Base-by-base conservation (phyloP, 768 basidiomycete species). In the Psilocybe cyanescens region DNA sequence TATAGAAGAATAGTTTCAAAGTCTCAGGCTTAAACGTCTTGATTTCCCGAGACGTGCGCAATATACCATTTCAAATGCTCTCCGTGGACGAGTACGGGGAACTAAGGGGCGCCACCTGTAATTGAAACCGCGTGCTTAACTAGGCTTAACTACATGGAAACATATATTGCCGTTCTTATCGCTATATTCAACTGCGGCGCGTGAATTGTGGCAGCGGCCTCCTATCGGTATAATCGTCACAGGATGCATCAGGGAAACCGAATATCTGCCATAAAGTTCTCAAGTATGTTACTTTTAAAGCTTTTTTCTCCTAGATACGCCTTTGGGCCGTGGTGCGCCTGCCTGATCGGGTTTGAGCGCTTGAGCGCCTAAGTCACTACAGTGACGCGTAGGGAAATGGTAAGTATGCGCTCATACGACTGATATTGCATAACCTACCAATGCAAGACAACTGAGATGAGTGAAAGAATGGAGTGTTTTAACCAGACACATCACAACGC, bases 1-100 rank as follows among this genome's bases (percentile, higher is more conserved):
- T 70, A 78, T 78, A 3, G 78, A 81, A 35, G 63, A 67, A 30
- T 60, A 67, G 47, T 14, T 31, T 44, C 14, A 11, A 44, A 12
- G 14, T n/a, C 5, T n/a, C 4, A 16, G 4, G 14, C 14, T 44
- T 16, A 44, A 44, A 12, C 41, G 14, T 44, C 41, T 11, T n/a
- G n/a, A 16, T 44, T 44, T 44, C 14, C 41, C 41, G 41, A 44
- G 41, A 44, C 41, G 41, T 2, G n/a, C 41, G 41, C 41, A 51
- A 33, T 51, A 29, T 16, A 51, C 29, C 24, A 16, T 33, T 51
- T 51, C 49, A 51, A 51, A 51, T n/a, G 41, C 8, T 14, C 37
- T 44, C 41, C 41, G 7, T 44, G 41, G 41, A 44, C 41, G n/a
- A 44, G 41, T 44, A 44, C 41, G 41, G 41, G 14, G 41, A 44